Evolutionary conservation across 352 stramenopile genomes (phyloP), one percentile per base, ranked within the genome.

Genomic region (Phytophthora hybrid): DNA sequence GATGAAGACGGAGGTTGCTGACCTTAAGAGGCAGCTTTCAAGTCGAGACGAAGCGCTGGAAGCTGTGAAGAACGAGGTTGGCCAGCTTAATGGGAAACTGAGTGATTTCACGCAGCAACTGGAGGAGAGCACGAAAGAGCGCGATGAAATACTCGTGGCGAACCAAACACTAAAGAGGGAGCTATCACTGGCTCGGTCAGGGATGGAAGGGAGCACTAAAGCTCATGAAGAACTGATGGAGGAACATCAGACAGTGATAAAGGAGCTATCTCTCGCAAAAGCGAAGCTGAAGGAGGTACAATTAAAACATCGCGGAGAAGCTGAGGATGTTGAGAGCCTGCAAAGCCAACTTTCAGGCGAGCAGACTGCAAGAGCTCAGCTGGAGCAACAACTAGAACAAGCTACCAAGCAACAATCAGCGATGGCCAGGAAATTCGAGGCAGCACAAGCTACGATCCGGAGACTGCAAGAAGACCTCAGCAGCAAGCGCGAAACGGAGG

Each of bases 121-220:
- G 26, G 66, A 80, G 9, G 57, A 63, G 18, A 75, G 39, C 41
- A 37, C 52, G 10, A 82, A 74, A 53, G 71, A 84, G 58, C 69
- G 63, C 23, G 71, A 85, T 1, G 61, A 82, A 19, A 41, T 78
- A 9, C 23, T 62, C 6, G 56, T 62, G 14, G 59, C 46, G 8
- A 87, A 84, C 47, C 37, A 79, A 46, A 77, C 53, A 7, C 52
- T 88, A 21, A 81, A 82, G 44, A 74, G 69, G 52, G 80, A 87
- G 37, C n/a, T 88, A 8, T 55, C 71, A 13, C 31, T 66, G 29
- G 51, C 65, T 19, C 65, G 70, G 61, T 66, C 58, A 26, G 52
- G 57, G 29, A 74, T 72, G 62, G 65, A 78, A 70, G 65, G 47
- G 7, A 72, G 41, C 6, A 58, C 69, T 18, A 69, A 74, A 46